These are phyloP conservation scores for Micractinium sp. DNA, from an alignment of 139 green algal genomes.

Conservation along the genomic window DNA sequence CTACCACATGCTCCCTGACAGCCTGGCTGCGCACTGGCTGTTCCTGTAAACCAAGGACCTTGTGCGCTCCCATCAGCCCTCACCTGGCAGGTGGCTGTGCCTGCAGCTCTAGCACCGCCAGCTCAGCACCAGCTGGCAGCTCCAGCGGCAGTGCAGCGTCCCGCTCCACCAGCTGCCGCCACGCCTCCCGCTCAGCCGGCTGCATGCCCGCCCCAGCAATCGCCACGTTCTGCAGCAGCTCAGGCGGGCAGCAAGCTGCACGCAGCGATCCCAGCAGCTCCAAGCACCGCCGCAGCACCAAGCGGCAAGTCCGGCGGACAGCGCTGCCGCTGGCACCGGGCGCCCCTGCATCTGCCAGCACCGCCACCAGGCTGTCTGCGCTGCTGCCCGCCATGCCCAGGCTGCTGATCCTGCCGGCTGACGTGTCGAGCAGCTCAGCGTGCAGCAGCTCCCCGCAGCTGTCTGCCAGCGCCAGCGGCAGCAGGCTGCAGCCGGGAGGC, in stretches of 20 bases:
- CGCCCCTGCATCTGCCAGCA: neutral
- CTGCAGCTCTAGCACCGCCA: neutral
- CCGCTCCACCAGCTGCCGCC: neutral
- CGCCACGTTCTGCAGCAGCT: neutral
- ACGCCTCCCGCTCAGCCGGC: neutral
- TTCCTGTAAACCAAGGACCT: neutral
- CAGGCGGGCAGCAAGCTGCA: neutral
- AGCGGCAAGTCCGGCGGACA: neutral
- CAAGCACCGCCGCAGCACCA: neutral
- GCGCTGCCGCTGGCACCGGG: neutral
- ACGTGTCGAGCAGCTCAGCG: neutral
- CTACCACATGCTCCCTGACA: neutral
- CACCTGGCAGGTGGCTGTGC: constrained; percentile 4
- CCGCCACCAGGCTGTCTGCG: neutral
- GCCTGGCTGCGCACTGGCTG: neutral
- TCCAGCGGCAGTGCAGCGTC: neutral
- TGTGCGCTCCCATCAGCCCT: neutral
- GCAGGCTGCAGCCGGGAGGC: neutral
- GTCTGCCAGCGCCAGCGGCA: constrained; percentile 16
- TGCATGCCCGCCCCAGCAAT: constrained; percentile 1
- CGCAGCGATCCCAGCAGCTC: constrained; percentile 16
- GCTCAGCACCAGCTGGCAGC: neutral
- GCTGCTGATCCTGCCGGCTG: neutral
- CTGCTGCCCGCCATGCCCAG: neutral
- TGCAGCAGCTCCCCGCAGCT: constrained; percentile 36